Evolutionary conservation across 331 rosid genomes (phyloP), one percentile per base, ranked within the genome.

Genomic region (Malus hybrid): DNA sequence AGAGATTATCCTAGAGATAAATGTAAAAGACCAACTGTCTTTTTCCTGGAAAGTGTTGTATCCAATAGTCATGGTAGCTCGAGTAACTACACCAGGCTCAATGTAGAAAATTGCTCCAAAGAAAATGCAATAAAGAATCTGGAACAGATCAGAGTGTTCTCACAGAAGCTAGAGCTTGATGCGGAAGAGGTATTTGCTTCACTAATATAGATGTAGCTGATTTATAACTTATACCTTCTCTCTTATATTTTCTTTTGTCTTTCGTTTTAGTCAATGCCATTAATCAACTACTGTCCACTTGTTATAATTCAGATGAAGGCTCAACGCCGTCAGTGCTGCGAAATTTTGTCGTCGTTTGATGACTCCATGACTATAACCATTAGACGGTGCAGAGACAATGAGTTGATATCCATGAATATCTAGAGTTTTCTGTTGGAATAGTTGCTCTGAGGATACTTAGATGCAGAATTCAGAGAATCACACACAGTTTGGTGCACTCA

Each of bases 321-420:
- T 54, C 92, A 86, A 16, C 95, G 91, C 15, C 93, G 97, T 11
- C 91, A 88, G 57, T 94, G 98, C 85, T 94, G 98, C 73, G 69
- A 79, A 55, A 82, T 90, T 52, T 65, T 87, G 81, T 80, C 89
- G 18, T 42, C 80, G 77, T 70, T 82, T 52, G 85, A 83, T 74
- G 82, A 86, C 60, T 82, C 92, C 32, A 79, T 81, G 86, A 81
- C 79, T 55, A 79, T 94, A 80, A 86, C 83, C 60, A 75, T 91
- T 48, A 83, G 95, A 84, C 80, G 39, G 61, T 94, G 98, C 72
- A 82, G 84, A 65, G 76, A 20, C 2, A 70, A 81, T 61, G 97
- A 91, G 86, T 80, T 91, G 69, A 91, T 94, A 73, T 85, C 93
- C 59, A 86, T 91, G 95, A 75, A 83, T 55, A 32, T 67, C 31